Percentiles rank a stretch among this genome's conserved stretches.
phyloP scores from a whole-genome alignment of 2,329 filamentous ascomycete genomes.

The Cryphonectria nitschkei region DNA sequence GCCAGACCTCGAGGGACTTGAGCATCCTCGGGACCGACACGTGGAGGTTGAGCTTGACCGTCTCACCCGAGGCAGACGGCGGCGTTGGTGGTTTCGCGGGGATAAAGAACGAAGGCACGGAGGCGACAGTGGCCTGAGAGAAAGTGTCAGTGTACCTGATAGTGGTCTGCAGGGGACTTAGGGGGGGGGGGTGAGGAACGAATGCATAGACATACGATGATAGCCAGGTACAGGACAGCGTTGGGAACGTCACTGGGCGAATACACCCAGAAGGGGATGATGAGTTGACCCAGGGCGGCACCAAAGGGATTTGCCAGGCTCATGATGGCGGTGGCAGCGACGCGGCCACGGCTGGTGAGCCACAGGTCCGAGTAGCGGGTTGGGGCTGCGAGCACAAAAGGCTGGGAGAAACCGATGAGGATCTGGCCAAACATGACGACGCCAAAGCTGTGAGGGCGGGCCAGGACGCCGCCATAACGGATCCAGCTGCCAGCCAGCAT shows the following conservation, averaged over 20 bases:
- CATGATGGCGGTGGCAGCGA: conserved; percentile 83
- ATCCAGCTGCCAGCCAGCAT: conserved; percentile 89
- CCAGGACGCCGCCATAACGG: conserved; percentile 71
- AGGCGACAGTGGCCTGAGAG: conserved; percentile 61
- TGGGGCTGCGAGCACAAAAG: conserved; percentile 87
- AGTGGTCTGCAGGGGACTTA: not conserved
- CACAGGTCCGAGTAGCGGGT: conserved; percentile 92
- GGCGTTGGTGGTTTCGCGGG: conserved; percentile 78
- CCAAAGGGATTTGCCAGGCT: conserved; percentile 90
- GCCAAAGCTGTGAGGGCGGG: conserved; percentile 66
- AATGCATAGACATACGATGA: conserved; percentile 65
- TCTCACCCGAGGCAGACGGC: conserved; percentile 67
- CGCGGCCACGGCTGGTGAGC: conserved; percentile 84
- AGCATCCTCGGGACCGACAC: conserved; percentile 58
- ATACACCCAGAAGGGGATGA: conserved; percentile 77
- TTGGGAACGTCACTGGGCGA: conserved; percentile 68
- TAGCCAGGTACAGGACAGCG: conserved; percentile 82
- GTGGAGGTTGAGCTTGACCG: conserved; percentile 56
- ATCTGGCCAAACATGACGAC: conserved; percentile 91
- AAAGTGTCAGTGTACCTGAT: not conserved
- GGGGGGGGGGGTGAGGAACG: not conserved
- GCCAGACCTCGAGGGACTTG: conserved; percentile 72
- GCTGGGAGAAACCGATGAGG: conserved; percentile 84
- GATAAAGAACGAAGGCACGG: conserved; percentile 80
- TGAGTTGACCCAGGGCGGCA: conserved; percentile 83